Base-by-base conservation (phyloP, 2,329 filamentous ascomycete species). In the Colletotrichum sp. region DNA sequence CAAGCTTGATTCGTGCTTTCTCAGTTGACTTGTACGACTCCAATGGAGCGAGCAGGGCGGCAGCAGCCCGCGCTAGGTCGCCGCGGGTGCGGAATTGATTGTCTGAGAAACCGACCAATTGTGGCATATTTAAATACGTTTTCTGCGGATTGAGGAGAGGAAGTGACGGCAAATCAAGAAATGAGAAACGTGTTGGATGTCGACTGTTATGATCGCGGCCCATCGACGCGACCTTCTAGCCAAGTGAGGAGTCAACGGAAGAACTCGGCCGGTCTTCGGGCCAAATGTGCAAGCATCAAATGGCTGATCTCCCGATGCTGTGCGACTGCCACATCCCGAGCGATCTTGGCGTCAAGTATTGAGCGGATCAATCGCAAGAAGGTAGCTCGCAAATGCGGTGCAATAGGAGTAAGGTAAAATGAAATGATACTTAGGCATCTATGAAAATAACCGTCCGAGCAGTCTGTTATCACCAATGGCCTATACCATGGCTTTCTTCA, bases 41-140 rank as follows among this genome's bases (percentile, higher is more conserved):
- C 16, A 81, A 71, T 1, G 79, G 79, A 7, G 66, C 66, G 13
- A 83, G 68, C 6, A 83, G 75, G 0, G 80, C 78, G 6, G 72
- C 36, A 0, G 78, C 76, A 1, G 79, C 83, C 3, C 65, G 70
- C 7, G 81, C 61, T 3, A 83, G 63, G 71, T 83, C 82, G 7
- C 64, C 67, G 7, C 81, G 78, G 1, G 78, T 78, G 15, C 73
- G 74, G 29, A 83, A 81, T 9, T 79, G 74, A 70, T 84, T 84
- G 68, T 82, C 78, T 0, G 80, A 80, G 75, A 84, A 84, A 7
- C 81, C 81, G 8, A 61, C 36, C 3, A 81, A 73, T 3, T 76
- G 58, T 8, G 80, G 74, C 80, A 81, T 81, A 21, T 9, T 61
- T 15, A 13, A 24, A 4, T 0, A 9, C 34, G n/a, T 65, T 7